A percentile compares a stretch with the other conserved stretches of the same genome.
Evolutionary conservation across 129 eudicot genomes (phyloP).

Genomic region (Silybum marianum): DNA sequence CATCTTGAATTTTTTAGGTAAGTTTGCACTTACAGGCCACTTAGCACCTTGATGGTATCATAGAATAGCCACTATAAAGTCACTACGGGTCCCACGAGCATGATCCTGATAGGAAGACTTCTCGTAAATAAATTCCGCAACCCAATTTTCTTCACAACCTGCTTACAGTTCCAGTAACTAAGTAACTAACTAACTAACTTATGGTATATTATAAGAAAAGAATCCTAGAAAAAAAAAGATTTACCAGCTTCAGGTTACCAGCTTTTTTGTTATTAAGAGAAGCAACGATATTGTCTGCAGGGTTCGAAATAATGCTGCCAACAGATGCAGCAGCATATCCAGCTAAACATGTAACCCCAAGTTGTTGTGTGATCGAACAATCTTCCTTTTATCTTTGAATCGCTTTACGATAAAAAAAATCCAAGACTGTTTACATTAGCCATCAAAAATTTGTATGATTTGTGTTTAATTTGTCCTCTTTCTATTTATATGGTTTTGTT

Average conservation of each 20-base stretch:
- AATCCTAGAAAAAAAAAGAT: background rate
- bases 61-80: slow-evolving; percentile 62
- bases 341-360: slow-evolving; percentile 58
- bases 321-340: slow-evolving; percentile 63
- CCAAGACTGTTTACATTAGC: no score
- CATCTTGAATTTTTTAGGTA: background rate
- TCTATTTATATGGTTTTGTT: no score
- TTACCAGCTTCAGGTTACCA: slow-evolving; percentile 42
- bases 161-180: slow-evolving; percentile 15
- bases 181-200: background rate
- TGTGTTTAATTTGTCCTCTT: no score
- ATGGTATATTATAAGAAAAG: background rate
- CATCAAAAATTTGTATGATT: no score
- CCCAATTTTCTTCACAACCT: slow-evolving; percentile 61
- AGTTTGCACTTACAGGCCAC: slow-evolving; percentile 56
- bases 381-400: slow-evolving; percentile 52
- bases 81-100: slow-evolving; percentile 64
- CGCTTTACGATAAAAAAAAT: slow-evolving; percentile 41
- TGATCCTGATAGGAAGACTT: slow-evolving; percentile 56
- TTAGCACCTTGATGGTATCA: slow-evolving; percentile 56
- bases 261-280: slow-evolving; percentile 48
- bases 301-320: slow-evolving; percentile 60
- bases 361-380: slow-evolving; percentile 52
- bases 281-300: slow-evolving; percentile 62
- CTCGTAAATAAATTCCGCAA: slow-evolving; percentile 48